Base-by-base conservation (phyloP, 2,329 filamentous ascomycete species). In the Colletotrichum melonis region DNA sequence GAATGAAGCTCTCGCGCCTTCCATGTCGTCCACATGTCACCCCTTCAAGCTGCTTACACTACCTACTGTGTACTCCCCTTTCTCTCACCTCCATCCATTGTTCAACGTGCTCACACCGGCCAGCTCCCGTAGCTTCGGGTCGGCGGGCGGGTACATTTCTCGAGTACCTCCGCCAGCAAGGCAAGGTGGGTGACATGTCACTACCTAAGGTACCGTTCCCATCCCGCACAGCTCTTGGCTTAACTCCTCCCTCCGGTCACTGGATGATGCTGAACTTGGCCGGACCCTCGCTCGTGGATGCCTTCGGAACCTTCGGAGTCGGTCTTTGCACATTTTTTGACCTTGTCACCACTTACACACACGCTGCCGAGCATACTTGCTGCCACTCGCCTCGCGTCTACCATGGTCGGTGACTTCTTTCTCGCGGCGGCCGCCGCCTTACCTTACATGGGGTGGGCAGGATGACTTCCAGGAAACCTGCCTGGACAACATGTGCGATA, bases 221-320 rank as follows among this genome's bases (percentile, higher is more conserved):
- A 38, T 28, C 35, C 24, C 24, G 19, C 38, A 14, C 22, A 22
- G 14, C 11, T 46, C 38, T 28, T 58, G 30, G 38, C 32, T 26
- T 9, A 8, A 28, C 12, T 52, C 63, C 52, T 54, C 35, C n/a
- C n/a, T 30, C 16, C 35, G 49, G 19, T 46, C 32, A 26, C 32
- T 42, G 30, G 8, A 65, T 28, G 22, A 24, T 56, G 19, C 19
- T 49, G 42, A 6, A 49, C n/a, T 56, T 24, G 22, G 54, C 54
- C 24, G 54, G 24, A 24, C 54, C n/a, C n/a, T 52, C 52, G 38
- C 26, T 16, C 26, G 57, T 63, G 54, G 60, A 66, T 73, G 60
- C 46, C 60, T 71, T 24, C 71, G 71, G 71, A 73, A 71, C 56
- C 49, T 46, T 71, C 71, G 71, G 71, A 62, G 35, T 60, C 56